Conservation (phyloP, 108 stramenopile genomes). For the Fragilaria radians region DNA sequence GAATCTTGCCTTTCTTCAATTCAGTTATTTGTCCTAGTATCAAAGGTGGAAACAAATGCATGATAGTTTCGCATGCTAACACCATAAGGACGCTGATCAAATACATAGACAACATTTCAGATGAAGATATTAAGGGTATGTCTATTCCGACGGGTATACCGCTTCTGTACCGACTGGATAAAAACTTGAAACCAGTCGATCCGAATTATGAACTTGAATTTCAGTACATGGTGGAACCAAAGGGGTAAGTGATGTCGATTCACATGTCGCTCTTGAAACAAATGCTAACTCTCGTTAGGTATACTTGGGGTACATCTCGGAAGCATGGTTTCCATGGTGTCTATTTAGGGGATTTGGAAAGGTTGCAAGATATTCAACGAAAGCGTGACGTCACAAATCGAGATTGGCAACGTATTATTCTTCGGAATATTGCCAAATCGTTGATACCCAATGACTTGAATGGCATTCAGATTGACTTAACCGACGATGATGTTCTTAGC, state of each 20-base stretch:
- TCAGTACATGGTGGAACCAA: conserved; percentile 73
- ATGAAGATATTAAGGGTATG: conserved; percentile 83
- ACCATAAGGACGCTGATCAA: conserved; percentile 80
- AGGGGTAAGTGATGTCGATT: conserved; percentile 46
- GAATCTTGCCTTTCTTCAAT: conserved; percentile 82
- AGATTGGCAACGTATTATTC: conserved; percentile 80
- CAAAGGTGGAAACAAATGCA: conserved; percentile 59
- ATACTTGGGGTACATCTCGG: conserved; percentile 69
- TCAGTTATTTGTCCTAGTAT: conserved; percentile 59
- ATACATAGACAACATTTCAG: conserved; percentile 74
- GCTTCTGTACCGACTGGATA: conserved; percentile 75
- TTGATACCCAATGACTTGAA: conserved; percentile 8
- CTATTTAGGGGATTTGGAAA: conserved; percentile 77
- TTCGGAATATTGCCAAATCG: conserved; percentile 62
- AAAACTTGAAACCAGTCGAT: conserved; percentile 71
- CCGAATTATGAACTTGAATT: conserved; percentile 71
- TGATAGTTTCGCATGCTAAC: conserved; percentile 84
- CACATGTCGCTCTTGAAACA: not conserved
- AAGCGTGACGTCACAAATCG: conserved; percentile 76
- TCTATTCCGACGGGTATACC: conserved; percentile 84
- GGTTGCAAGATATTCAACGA: conserved; percentile 74
- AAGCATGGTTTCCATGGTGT: conserved; percentile 76
- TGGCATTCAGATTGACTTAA: conserved; percentile 11
- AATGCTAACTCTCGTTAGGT: conserved; percentile 14
- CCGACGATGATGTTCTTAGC: conserved; percentile 17